phyloP scores from a whole-genome alignment of 1,284 basidiomycete genomes.

The Sporisorium reilianum region DNA sequence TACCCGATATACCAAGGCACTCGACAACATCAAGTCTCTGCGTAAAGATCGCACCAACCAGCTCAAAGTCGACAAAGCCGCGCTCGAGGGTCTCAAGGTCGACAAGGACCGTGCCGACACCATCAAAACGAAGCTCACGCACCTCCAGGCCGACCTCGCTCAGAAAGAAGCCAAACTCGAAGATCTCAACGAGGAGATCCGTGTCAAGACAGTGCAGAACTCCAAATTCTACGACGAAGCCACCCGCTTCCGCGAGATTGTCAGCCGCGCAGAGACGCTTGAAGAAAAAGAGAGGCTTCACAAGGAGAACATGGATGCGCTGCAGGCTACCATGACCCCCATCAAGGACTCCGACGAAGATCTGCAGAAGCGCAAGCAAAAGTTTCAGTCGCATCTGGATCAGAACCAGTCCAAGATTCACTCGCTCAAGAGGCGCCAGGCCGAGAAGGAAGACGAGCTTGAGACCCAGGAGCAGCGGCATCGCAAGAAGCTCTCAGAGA shows the following conservation, averaged over 20 bases:
- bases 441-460: constrained; percentile 75
- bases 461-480: constrained; percentile 38
- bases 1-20: constrained; percentile 85
- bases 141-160: constrained; percentile 49
- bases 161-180: constrained; percentile 59
- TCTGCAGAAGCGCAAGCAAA: constrained; percentile 77
- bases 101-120: constrained; percentile 89
- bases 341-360: constrained; percentile 83
- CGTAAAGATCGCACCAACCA: constrained; percentile 88
- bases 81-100: constrained; percentile 80
- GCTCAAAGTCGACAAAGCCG: constrained; percentile 91
- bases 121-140: constrained; percentile 53
- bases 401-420: constrained; percentile 73
- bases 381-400: constrained; percentile 79
- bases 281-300: constrained; percentile 78
- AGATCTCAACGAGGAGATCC: constrained; percentile 57
- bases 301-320: constrained; percentile 76
- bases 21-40: constrained; percentile 85
- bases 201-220: constrained; percentile 78
- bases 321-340: constrained; percentile 75
- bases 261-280: constrained; percentile 79
- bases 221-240: constrained; percentile 84
- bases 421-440: constrained; percentile 73
- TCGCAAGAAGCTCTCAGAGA: constrained; percentile 51
- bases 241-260: constrained; percentile 85